Conservation (phyloP, 805 yeast genomes). For the Saturnispora halmiae region DNA sequence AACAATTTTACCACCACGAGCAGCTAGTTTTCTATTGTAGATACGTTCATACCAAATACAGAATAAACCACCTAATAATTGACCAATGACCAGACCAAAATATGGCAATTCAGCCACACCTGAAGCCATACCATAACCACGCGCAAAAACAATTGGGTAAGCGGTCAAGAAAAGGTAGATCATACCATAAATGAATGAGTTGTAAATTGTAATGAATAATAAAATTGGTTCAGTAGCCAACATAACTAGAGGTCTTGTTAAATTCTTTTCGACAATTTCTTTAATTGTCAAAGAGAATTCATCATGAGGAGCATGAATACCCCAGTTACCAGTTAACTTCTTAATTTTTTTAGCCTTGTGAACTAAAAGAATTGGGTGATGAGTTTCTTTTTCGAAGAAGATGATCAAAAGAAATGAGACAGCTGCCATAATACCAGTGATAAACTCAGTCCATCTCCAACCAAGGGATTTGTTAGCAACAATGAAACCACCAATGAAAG, state of each 20-base stretch:
- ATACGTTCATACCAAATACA: slow-evolving; percentile 48
- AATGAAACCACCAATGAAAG: slow-evolving; percentile 67
- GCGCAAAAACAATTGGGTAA: slow-evolving; percentile 59
- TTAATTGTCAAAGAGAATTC: slow-evolving; percentile 44
- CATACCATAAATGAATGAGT: slow-evolving; percentile 74
- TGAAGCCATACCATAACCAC: slow-evolving; percentile 50
- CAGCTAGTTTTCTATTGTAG: slow-evolving; percentile 38
- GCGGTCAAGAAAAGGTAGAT: slow-evolving; percentile 67
- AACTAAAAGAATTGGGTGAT: slow-evolving; percentile 57
- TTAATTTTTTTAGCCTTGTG: slow-evolving; percentile 56
- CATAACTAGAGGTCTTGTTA: slow-evolving; percentile 63
- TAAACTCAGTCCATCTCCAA: slow-evolving; percentile 78
- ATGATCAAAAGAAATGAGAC: slow-evolving; percentile 29
- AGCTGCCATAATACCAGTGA: slow-evolving; percentile 54
- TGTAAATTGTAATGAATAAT: slow-evolving; percentile 58
- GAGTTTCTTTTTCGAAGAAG: slow-evolving; percentile 56
- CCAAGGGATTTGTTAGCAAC: slow-evolving; percentile 46
- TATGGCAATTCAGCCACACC: slow-evolving; percentile 76
- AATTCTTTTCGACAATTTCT: slow-evolving; percentile 53
- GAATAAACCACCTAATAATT: slow-evolving; percentile 45
- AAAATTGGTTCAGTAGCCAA: slow-evolving; percentile 63
- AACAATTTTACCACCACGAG: slow-evolving; percentile 49
- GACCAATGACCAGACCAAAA: slow-evolving; percentile 64
- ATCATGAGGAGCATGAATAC: slow-evolving; percentile 71
- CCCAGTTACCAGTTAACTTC: slow-evolving; percentile 71